Conservation (phyloP, 768 basidiomycete species). For the Cyclocybe cylindracea region DNA sequence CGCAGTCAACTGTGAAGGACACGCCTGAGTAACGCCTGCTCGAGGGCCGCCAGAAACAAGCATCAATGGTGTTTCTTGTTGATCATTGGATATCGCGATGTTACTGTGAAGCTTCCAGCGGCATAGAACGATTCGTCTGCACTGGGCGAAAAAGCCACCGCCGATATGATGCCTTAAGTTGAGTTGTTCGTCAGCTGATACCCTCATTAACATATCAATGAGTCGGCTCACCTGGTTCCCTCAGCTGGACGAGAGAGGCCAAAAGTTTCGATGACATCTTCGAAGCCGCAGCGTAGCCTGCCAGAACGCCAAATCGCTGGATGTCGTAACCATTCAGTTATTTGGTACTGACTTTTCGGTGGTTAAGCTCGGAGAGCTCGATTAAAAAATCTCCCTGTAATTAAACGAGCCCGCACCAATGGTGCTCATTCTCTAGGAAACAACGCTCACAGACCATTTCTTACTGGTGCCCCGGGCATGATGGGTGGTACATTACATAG, state of each 20-base stretch:
- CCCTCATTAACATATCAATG: neutral
- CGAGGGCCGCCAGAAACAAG: slow-evolving; percentile 60
- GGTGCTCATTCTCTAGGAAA: too few relatives aligned
- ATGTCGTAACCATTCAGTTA: neutral
- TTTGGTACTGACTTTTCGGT: slow-evolving; percentile 58
- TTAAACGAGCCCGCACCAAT: too few relatives aligned
- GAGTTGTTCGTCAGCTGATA: neutral
- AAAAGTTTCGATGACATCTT: slow-evolving; percentile 84
- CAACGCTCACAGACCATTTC: too few relatives aligned
- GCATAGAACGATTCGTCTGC: slow-evolving; percentile 60
- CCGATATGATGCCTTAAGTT: slow-evolving; percentile 76
- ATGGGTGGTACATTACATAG: too few relatives aligned
- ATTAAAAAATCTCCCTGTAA: too few relatives aligned
- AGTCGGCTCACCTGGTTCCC: slow-evolving; percentile 60
- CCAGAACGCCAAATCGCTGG: neutral
- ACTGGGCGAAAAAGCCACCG: slow-evolving; percentile 75
- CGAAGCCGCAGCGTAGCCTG: slow-evolving; percentile 87
- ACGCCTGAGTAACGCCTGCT: slow-evolving; percentile 58
- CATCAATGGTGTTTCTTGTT: slow-evolving; percentile 52
- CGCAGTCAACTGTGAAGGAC: neutral
- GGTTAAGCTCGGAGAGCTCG: too few relatives aligned
- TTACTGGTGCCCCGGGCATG: too few relatives aligned
- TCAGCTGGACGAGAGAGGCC: slow-evolving; percentile 74
- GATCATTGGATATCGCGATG: slow-evolving; percentile 68
- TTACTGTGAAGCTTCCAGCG: slow-evolving; percentile 73